These are phyloP conservation scores for Butyriboletus loyo DNA, from an alignment of 768 basidiomycete species.

Conservation along the genomic window DNA sequence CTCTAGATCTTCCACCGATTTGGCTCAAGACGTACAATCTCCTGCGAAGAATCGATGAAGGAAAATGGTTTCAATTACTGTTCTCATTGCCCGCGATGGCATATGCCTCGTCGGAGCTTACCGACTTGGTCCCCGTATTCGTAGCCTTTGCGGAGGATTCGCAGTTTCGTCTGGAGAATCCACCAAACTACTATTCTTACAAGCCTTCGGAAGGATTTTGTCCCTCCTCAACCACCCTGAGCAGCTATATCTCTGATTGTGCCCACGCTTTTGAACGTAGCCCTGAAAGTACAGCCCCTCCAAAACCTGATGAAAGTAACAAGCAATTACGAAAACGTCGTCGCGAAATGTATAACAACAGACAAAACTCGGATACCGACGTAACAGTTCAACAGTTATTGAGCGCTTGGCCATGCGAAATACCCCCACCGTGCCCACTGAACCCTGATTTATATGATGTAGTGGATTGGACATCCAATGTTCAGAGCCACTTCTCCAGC, in stretches of 20 bases:
- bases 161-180: slow-evolving; percentile 6
- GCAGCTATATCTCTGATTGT: background rate
- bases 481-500: slow-evolving; percentile 4
- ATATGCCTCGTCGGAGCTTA: slow-evolving; percentile 18
- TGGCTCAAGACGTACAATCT: slow-evolving; percentile 32
- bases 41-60: slow-evolving; percentile 11
- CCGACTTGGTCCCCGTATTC: slow-evolving; percentile 25
- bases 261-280: slow-evolving; percentile 9
- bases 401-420: slow-evolving; percentile 20
- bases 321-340: slow-evolving; percentile 2
- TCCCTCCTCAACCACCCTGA: background rate
- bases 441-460: slow-evolving; percentile 3
- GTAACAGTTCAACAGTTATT: background rate
- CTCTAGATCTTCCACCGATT: slow-evolving; percentile 8
- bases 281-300: slow-evolving; percentile 4
- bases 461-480: background rate
- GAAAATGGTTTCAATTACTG: slow-evolving; percentile 20
- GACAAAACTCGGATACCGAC: slow-evolving; percentile 3
- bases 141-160: slow-evolving; percentile 30
- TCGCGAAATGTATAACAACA: background rate
- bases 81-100: slow-evolving; percentile 35
- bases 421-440: slow-evolving; percentile 3
- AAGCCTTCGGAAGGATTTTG: slow-evolving; percentile 6
- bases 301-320: background rate
- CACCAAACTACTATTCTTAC: slow-evolving; percentile 16